Evolutionary conservation across 1,284 basidiomycete species (phyloP).

Genomic region (Cryptococcus hybrid): DNA sequence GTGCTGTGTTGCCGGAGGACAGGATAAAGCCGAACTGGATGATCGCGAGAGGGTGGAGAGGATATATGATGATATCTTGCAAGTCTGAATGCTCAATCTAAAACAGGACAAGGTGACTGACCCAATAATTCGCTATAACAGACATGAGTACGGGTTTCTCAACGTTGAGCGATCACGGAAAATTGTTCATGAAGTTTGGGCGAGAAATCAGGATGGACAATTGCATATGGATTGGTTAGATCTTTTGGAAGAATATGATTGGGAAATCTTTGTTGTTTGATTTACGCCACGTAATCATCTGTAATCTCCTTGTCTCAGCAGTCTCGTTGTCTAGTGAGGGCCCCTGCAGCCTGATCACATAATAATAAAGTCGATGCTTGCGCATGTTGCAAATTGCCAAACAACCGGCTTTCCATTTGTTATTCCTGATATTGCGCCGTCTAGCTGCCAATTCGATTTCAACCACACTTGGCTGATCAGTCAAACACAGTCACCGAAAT

Average conservation of each 20-base stretch:
- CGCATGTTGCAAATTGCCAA: too few species aligned
- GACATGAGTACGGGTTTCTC: slow-evolving; percentile 24
- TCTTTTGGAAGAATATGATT: slow-evolving; percentile 29
- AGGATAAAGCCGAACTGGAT: slow-evolving; percentile 18
- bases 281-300: too few species aligned
- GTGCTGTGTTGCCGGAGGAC: slow-evolving; percentile 19
- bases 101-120: not conserved
- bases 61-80: slow-evolving; percentile 32
- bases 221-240: slow-evolving; percentile 36
- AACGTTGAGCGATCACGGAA: slow-evolving; percentile 31
- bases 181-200: slow-evolving; percentile 35
- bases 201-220: slow-evolving; percentile 21
- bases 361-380: too few species aligned
- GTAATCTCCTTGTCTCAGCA: too few species aligned
- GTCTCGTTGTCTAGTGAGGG: too few species aligned
- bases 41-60: slow-evolving; percentile 25
- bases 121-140: not conserved
- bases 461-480: too few species aligned
- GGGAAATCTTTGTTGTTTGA: slow-evolving; percentile 33
- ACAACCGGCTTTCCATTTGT: too few species aligned
- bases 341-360: too few species aligned
- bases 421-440: too few species aligned
- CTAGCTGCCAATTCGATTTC: too few species aligned
- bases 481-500: too few species aligned
- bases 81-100: slow-evolving; percentile 6